Evolutionary conservation across 371 early-diverging fungal genomes (phyloP).

Genomic region (Synchytrium microbalum): DNA sequence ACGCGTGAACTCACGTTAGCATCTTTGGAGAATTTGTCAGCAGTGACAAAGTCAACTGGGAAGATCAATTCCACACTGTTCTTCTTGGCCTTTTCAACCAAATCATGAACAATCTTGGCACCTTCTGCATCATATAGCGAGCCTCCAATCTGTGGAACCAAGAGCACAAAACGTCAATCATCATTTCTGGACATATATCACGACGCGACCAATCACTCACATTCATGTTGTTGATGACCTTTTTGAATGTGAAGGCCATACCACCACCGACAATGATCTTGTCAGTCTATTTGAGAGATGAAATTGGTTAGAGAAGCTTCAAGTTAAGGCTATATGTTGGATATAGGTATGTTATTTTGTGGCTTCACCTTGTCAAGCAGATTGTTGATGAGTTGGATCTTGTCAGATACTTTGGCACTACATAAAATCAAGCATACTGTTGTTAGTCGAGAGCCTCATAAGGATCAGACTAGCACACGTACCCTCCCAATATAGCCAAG

Average conservation of each 20-base stretch:
- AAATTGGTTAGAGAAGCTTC: slow-evolving; percentile 22
- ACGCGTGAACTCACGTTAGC: slow-evolving; percentile 51
- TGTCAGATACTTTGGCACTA: slow-evolving; percentile 96
- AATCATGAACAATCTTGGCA: slow-evolving; percentile 68
- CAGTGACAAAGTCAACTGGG: slow-evolving; percentile 87
- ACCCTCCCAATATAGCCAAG: slow-evolving; percentile 97
- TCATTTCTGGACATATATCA: slow-evolving; percentile 33
- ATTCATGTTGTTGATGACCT: slow-evolving; percentile 73
- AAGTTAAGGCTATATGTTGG: slow-evolving; percentile 91
- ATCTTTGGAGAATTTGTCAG: slow-evolving; percentile 72
- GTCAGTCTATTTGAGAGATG: not conserved
- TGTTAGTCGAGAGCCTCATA: slow-evolving; percentile 6
- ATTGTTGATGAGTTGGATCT: slow-evolving; percentile 96
- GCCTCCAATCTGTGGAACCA: slow-evolving; percentile 91
- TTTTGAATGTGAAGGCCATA: slow-evolving; percentile 98
- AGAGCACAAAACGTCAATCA: slow-evolving; percentile 20
- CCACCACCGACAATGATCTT: slow-evolving; percentile 90
- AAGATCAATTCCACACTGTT: slow-evolving; percentile 83
- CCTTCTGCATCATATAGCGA: slow-evolving; percentile 90
- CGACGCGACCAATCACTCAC: no score
- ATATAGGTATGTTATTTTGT: slow-evolving; percentile 82
- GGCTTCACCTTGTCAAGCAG: slow-evolving; percentile 69
- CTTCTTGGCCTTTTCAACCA: slow-evolving; percentile 78
- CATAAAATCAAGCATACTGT: slow-evolving; percentile 2
- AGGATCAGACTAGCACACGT: slow-evolving; percentile 13